phyloP scores from a whole-genome alignment of 768 basidiomycete species.

The Tulasnella sp. region DNA sequence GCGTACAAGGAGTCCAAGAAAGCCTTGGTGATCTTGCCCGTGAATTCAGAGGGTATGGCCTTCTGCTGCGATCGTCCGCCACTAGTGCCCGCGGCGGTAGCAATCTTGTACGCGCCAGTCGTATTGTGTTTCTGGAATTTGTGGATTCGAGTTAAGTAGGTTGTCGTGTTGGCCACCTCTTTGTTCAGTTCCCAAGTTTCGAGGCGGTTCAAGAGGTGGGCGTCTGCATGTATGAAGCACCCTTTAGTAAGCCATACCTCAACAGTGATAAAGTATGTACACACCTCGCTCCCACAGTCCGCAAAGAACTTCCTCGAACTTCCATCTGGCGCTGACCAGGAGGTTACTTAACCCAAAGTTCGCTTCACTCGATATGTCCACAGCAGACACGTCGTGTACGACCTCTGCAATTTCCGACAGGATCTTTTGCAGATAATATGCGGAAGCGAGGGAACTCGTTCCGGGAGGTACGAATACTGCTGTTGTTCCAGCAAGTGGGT shows the following conservation, averaged over 20 bases:
- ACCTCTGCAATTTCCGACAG: constrained; percentile 80
- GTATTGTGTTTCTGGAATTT: constrained; percentile 70
- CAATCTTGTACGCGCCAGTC: constrained; percentile 65
- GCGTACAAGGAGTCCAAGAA: constrained; percentile 60
- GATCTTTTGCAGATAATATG: constrained; percentile 68
- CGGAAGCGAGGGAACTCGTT: constrained; percentile 72
- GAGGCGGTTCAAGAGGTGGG: constrained; percentile 66
- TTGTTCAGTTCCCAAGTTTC: constrained; percentile 74
- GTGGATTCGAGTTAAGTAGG: constrained; percentile 67
- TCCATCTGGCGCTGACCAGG: constrained; percentile 75
- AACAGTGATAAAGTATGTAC: constrained; percentile 15
- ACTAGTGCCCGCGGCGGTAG: constrained; percentile 45
- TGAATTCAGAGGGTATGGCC: constrained; percentile 49
- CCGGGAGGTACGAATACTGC: constrained; percentile 51
- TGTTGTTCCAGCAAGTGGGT: constrained; percentile 25
- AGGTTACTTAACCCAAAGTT: constrained; percentile 56
- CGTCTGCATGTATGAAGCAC: constrained; percentile 42
- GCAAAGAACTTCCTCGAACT: constrained; percentile 72
- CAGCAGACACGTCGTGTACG: constrained; percentile 61
- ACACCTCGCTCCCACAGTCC: constrained; percentile 74
- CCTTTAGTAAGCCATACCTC: constrained; percentile 12
- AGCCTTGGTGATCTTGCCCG: constrained; percentile 64
- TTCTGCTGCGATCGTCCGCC: constrained; percentile 44
- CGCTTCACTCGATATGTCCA: constrained; percentile 74
- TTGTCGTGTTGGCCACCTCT: constrained; percentile 51